phyloP scores from a whole-genome alignment of 768 basidiomycete genomes.

The Lactarius deliciosus region DNA sequence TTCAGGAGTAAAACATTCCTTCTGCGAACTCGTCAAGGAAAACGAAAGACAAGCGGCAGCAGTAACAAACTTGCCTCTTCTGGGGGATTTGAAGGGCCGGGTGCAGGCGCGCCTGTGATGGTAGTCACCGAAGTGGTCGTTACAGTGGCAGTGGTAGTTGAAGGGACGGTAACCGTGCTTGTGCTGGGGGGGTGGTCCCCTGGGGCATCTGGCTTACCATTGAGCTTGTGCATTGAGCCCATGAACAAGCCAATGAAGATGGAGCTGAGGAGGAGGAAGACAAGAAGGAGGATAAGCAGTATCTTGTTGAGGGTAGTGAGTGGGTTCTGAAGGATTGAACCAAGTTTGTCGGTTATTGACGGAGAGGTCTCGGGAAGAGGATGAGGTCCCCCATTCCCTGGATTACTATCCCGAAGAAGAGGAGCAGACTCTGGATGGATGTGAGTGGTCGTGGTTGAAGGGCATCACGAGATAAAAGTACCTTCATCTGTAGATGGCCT shows the following conservation, averaged over 20 bases:
- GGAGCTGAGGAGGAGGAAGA: conserved; percentile 78
- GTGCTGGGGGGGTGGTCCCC: conserved; percentile 43
- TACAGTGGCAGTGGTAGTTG: conserved; percentile 38
- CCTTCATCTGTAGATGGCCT: conserved; percentile 30
- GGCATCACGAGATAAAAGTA: conserved; percentile 1
- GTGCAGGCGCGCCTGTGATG: conserved; percentile 33
- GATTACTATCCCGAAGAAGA: conserved; percentile 53
- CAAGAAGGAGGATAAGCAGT: conserved; percentile 69
- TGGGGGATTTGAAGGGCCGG: conserved; percentile 43
- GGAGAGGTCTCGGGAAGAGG: conserved; percentile 34
- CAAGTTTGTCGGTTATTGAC: conserved; percentile 49
- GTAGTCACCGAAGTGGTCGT: conserved; percentile 42
- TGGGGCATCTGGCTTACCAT: conserved; percentile 44
- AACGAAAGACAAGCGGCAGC: neutral
- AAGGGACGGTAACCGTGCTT: conserved; percentile 40
- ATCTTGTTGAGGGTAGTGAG: conserved; percentile 83
- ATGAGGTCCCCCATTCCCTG: conserved; percentile 40
- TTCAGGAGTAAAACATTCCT: conserved; percentile 68
- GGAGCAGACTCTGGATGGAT: conserved; percentile 59
- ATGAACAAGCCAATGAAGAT: conserved; percentile 94
- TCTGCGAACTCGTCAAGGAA: conserved; percentile 39
- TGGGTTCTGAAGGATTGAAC: conserved; percentile 65
- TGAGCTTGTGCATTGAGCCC: conserved; percentile 79
- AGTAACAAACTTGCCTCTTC: conserved; percentile 41
- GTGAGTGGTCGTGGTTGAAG: neutral